These are phyloP conservation scores for Mycena chlorophos DNA, from an alignment of 768 basidiomycete genomes.

Conservation along the genomic window DNA sequence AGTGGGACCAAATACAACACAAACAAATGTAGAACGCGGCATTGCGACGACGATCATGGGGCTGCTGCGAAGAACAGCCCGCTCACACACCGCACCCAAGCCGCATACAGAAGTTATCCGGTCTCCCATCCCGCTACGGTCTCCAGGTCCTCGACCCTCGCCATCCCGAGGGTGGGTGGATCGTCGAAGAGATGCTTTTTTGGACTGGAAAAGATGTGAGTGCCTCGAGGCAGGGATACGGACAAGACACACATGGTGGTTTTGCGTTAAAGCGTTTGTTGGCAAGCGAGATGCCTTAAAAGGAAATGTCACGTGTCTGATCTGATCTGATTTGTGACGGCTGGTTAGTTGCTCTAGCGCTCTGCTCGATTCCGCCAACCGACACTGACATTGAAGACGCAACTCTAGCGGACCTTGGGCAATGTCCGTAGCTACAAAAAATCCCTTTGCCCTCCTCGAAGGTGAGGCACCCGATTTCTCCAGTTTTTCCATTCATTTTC, in stretches of 20 bases:
- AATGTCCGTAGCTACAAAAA: slow-evolving; percentile 92
- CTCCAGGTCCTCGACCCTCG: slow-evolving; percentile 83
- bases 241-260: slow-evolving; percentile 55
- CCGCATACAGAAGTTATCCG: slow-evolving; percentile 70
- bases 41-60: slow-evolving; percentile 79
- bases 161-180: slow-evolving; percentile 66
- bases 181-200: slow-evolving; percentile 92
- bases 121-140: slow-evolving; percentile 73
- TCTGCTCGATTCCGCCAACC: too few relatives aligned
- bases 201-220: slow-evolving; percentile 43
- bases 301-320: too few relatives aligned
- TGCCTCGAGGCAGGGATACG: neutral
- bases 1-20: slow-evolving; percentile 13
- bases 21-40: slow-evolving; percentile 78
- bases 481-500: slow-evolving; percentile 21
- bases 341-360: too few relatives aligned
- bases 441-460: slow-evolving; percentile 82
- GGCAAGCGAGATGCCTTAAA: too few relatives aligned
- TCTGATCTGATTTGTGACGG: too few relatives aligned
- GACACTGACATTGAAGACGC: slow-evolving; percentile 11
- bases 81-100: slow-evolving; percentile 82
- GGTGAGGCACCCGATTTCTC: slow-evolving; percentile 42
- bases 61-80: slow-evolving; percentile 64
- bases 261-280: slow-evolving; percentile 54
- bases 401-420: slow-evolving; percentile 17